Percentiles rank a stretch among this genome's conserved stretches.
Conservation (phyloP, 768 basidiomycete genomes). For the Cystobasidium onofrii region DNA sequence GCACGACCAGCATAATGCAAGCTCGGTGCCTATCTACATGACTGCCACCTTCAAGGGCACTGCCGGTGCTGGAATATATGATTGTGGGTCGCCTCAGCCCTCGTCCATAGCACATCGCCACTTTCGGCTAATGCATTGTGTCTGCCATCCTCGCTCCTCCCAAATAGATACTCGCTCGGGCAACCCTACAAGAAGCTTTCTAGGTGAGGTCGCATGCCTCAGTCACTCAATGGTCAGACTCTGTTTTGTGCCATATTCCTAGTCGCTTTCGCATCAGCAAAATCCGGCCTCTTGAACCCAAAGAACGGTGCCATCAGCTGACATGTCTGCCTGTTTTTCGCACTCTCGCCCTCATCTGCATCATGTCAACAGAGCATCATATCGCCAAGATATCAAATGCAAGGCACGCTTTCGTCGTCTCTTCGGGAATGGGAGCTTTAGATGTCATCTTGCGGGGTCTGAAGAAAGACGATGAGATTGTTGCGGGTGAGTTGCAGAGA, state of each 20-base stretch:
- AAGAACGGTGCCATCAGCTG: neutral
- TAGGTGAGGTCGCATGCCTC: conserved; percentile 55
- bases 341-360: neutral
- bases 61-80: neutral
- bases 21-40: conserved; percentile 95
- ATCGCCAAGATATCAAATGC: conserved; percentile 94
- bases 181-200: conserved; percentile 89
- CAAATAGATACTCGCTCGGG: conserved; percentile 70
- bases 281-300: neutral
- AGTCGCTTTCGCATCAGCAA: no score
- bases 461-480: conserved; percentile 89
- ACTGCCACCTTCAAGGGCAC: conserved; percentile 94
- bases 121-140: neutral
- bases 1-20: conserved; percentile 92
- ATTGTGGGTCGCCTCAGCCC: neutral
- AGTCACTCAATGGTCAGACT: no score
- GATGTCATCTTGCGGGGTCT: conserved; percentile 88
- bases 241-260: no score
- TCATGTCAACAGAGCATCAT: conserved; percentile 66
- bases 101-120: no score
- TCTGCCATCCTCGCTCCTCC: neutral
- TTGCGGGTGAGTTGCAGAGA: conserved; percentile 56
- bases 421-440: conserved; percentile 96
- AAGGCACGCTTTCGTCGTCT: conserved; percentile 77
- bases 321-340: neutral